Evolutionary conservation across 768 basidiomycete genomes (phyloP), one percentile per base, ranked within the genome.

Genomic region (Rhodotorula kratochvilovae): DNA sequence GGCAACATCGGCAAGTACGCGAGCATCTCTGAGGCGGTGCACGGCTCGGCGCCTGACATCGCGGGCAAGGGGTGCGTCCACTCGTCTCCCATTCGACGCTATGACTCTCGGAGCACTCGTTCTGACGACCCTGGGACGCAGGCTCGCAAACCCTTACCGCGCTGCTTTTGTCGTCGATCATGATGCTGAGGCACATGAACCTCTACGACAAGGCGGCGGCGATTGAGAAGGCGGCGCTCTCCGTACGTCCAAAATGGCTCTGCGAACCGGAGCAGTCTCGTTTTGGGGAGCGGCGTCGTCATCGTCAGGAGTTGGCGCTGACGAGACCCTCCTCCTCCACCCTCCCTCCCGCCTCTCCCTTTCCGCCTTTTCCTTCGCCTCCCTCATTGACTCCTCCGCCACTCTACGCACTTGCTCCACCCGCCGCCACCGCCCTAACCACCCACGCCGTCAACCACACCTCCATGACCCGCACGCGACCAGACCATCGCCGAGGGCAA

Each of bases 91-190:
- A n/a, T n/a, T n/a, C n/a, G n/a, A n/a, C n/a, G n/a, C n/a, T n/a
- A n/a, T n/a, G n/a, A n/a, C n/a, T n/a, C n/a, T n/a, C n/a, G n/a
- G 17, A 92, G 92, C 25, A 91, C 94, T 81, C 95, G 95, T 79
- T 92, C 90, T 76, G 92, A 54, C 43, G 27, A 6, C 15, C 23
- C 36, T 5, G 16, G 2, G 0, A 15, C 15, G 21, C 78, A 90
- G 92, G 80, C 91, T 91, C 73, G 95, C 96, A 79, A 99, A 99
- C 84, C 96, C 96, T n/a, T n/a, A 98, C 96, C n/a, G 96, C 96
- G 6, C 86, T 99, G 56, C 84, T 99, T 63, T 81, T 99, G 73
- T 94, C 91, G 31, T 5, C 91, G 66, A 82, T 97, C 72, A 98
- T 98, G 96, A 97, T 98, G 95, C 81, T 98, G 77, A 91, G 91